Percentiles rank a stretch among this genome's conserved stretches.
Evolutionary conservation across 2,329 filamentous ascomycete genomes (phyloP).

Genomic region (Fusarium sp.): DNA sequence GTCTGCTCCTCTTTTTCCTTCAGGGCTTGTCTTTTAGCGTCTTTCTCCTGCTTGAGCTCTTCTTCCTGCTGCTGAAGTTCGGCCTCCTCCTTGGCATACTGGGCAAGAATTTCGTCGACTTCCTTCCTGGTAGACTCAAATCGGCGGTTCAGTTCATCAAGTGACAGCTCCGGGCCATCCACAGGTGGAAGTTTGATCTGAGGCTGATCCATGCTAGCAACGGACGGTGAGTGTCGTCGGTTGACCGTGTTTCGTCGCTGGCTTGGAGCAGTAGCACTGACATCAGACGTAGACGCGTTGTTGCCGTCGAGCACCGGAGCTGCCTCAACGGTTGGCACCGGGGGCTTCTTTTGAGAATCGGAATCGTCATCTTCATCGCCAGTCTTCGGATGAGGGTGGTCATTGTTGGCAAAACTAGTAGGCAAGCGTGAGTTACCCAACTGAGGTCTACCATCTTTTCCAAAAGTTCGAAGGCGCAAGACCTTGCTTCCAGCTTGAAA

Average conservation of each 20-base stretch:
- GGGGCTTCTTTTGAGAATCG: conserved; percentile 61
- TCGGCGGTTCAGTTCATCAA: conserved; percentile 83
- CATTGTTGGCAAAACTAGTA: conserved; percentile 67
- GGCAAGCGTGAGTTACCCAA: conserved; percentile 68
- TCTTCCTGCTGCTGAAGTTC: conserved; percentile 75
- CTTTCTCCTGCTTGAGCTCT: conserved; percentile 80
- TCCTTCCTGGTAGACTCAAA: conserved; percentile 86
- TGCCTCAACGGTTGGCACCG: conserved; percentile 71
- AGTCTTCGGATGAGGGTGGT: conserved; percentile 56
- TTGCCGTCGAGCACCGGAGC: conserved; percentile 71
- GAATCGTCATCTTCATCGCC: conserved; percentile 59
- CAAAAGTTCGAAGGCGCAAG: conserved; percentile 84
- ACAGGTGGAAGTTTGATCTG: conserved; percentile 58
- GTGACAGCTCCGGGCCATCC: conserved; percentile 72
- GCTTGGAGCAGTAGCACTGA: conserved; percentile 59
- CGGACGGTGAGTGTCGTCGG: conserved; percentile 80
- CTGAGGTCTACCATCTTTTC: conserved; percentile 71
- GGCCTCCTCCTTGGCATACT: conserved; percentile 77
- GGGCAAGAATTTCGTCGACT: conserved; percentile 79
- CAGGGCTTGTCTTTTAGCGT: conserved; percentile 79
- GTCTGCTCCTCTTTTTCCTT: conserved; percentile 94
- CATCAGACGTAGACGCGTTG: conserved; percentile 73
- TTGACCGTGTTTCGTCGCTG: conserved; percentile 70
- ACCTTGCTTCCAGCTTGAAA: conserved; percentile 91
- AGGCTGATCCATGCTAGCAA: conserved; percentile 66